A percentile compares a stretch with the other conserved stretches of the same genome.
Conservation (phyloP, 371 early-diverging fungal genomes). For the Actinomortierella ambigua region DNA sequence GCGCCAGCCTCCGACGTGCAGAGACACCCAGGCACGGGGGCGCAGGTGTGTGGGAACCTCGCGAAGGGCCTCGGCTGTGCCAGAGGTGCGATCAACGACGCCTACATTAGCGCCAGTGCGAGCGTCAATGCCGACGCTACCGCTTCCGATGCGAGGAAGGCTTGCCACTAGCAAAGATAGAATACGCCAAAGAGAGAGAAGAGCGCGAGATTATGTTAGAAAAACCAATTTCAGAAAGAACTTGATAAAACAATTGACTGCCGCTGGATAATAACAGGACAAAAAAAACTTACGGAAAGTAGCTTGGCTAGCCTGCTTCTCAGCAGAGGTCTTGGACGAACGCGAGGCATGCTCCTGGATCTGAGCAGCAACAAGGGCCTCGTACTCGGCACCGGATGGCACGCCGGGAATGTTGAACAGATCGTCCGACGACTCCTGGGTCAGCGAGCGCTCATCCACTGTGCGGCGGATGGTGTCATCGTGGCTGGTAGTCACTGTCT, state of each 20-base stretch:
- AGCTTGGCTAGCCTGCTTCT: slow-evolving; percentile 14
- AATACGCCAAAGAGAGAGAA: background rate
- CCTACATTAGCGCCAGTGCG: slow-evolving; percentile 20
- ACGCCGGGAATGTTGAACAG: slow-evolving; percentile 1
- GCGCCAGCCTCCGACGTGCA: slow-evolving; percentile 41
- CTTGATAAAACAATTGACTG: too few relatives aligned
- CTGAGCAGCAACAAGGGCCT: slow-evolving; percentile 9
- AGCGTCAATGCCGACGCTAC: slow-evolving; percentile 15
- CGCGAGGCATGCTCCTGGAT: slow-evolving; percentile 1
- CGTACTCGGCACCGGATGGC: slow-evolving; percentile 16
- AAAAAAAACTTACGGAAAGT: slow-evolving; percentile 25
- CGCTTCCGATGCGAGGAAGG: slow-evolving; percentile 19
- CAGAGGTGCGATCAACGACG: slow-evolving; percentile 19
- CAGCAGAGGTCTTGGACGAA: slow-evolving; percentile 9
- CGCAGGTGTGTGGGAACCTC: slow-evolving; percentile 25
- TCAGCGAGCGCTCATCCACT: slow-evolving; percentile 9
- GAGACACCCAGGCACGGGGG: slow-evolving; percentile 39
- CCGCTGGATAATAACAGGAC: background rate
- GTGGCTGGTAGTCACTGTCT: slow-evolving; percentile 21
- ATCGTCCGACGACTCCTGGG: slow-evolving; percentile 15
- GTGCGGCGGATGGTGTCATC: slow-evolving; percentile 19
- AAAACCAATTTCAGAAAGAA: background rate
- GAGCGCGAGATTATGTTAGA: background rate
- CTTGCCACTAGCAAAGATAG: slow-evolving; percentile 9
- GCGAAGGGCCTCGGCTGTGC: slow-evolving; percentile 15